Percentiles rank a stretch among this genome's conserved stretches.
phyloP scores from a whole-genome alignment of 2,329 filamentous ascomycete genomes.

The Ceratocystiopsis sp. region DNA sequence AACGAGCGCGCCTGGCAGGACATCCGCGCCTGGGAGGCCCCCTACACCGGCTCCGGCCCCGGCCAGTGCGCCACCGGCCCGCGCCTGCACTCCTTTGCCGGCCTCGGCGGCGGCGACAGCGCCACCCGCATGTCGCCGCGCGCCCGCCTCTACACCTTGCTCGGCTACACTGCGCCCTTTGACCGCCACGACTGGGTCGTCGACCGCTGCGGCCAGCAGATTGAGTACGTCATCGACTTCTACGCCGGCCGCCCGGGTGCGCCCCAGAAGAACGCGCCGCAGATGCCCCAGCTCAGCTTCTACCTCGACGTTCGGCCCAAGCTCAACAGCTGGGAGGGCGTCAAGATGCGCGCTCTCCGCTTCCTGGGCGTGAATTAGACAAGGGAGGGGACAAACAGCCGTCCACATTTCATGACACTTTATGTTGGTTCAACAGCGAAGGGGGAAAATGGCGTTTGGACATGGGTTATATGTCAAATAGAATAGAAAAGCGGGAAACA shows the following conservation, averaged over 20 bases:
- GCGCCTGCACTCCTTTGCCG: slow-evolving; percentile 67
- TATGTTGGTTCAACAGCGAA: no score
- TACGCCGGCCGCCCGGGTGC: slow-evolving; percentile 52
- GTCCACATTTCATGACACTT: no score
- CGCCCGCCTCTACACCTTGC: slow-evolving; percentile 62
- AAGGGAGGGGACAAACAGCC: neutral
- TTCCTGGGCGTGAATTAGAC: slow-evolving; percentile 30
- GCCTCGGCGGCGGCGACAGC: slow-evolving; percentile 28
- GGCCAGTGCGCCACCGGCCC: slow-evolving; percentile 54
- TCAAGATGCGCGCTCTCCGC: slow-evolving; percentile 45
- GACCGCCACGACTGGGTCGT: slow-evolving; percentile 97
- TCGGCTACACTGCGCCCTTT: slow-evolving; percentile 86
- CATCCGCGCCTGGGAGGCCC: slow-evolving; percentile 76
- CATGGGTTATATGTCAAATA: no score
- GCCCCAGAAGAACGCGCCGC: slow-evolving; percentile 15
- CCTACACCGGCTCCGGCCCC: slow-evolving; percentile 32
- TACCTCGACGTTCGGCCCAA: slow-evolving; percentile 53
- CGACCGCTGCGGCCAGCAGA: slow-evolving; percentile 65
- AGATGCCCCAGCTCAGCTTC: slow-evolving; percentile 31
- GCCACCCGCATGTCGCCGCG: slow-evolving; percentile 53
- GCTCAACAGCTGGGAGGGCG: slow-evolving; percentile 49
- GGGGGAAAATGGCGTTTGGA: no score
- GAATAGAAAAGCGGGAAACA: no score
- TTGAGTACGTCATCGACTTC: slow-evolving; percentile 98
- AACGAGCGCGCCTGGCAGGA: slow-evolving; percentile 93